These are phyloP conservation scores for Verticillium nonalfalfae DNA, from an alignment of 2,329 filamentous ascomycete genomes.

Conservation along the genomic window DNA sequence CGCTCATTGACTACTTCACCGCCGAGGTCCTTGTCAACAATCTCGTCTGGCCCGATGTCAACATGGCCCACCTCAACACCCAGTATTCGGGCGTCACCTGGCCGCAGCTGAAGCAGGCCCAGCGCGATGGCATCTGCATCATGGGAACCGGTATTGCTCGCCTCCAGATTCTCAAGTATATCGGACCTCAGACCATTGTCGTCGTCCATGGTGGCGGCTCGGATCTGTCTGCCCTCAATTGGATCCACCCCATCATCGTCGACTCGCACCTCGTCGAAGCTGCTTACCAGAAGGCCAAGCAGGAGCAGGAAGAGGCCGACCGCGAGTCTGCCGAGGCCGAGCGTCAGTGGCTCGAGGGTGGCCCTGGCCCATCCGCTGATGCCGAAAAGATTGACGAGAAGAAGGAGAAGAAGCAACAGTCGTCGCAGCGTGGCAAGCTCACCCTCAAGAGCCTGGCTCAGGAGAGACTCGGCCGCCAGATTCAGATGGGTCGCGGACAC, in stretches of 20 bases:
- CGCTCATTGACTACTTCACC: constrained; percentile 44
- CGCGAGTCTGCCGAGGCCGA: constrained; percentile 5
- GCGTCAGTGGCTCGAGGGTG: neutral
- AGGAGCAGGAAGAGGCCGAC: constrained; percentile 10
- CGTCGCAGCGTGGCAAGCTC: constrained; percentile 13
- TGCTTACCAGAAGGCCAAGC: constrained; percentile 5
- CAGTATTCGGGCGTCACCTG: constrained; percentile 40
- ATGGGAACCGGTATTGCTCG: constrained; percentile 35
- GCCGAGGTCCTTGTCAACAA: constrained; percentile 39
- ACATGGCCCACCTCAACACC: constrained; percentile 43
- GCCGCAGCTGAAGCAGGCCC: constrained; percentile 28
- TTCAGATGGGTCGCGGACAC: constrained; percentile 30
- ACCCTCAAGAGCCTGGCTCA: constrained; percentile 31
- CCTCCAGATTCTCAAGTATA: constrained; percentile 31
- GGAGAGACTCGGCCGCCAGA: constrained; percentile 27
- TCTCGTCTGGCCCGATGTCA: constrained; percentile 39
- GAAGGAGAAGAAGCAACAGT: constrained; percentile 3
- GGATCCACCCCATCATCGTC: constrained; percentile 36
- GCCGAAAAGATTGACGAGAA: neutral
- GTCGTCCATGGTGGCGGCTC: constrained; percentile 36
- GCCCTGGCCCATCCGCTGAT: neutral
- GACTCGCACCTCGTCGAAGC: constrained; percentile 35
- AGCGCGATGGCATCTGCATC: constrained; percentile 24
- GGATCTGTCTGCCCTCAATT: constrained; percentile 38
- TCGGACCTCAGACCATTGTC: constrained; percentile 39